phyloP scores from a whole-genome alignment of 2,329 filamentous ascomycete genomes.

The Coleophoma eucalyptorum region DNA sequence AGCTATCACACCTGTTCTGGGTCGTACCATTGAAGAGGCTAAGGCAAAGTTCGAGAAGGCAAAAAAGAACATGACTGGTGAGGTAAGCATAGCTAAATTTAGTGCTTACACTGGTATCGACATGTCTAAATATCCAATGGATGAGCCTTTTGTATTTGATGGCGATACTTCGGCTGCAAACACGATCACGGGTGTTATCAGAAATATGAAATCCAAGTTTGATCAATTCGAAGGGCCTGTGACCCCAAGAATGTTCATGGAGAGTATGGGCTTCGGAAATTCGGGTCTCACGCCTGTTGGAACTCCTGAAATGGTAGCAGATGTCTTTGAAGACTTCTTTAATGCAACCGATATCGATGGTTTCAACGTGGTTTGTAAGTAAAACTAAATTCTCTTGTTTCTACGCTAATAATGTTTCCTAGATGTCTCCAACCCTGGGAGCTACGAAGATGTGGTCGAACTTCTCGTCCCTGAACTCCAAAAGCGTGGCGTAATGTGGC shows the following conservation, averaged over 20 bases:
- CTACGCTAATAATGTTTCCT: background rate
- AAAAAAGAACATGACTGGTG: no score
- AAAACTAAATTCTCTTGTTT: background rate
- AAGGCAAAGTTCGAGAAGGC: slow-evolving; percentile 48
- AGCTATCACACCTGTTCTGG: slow-evolving; percentile 62
- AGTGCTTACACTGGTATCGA: no score
- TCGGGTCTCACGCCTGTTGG: background rate
- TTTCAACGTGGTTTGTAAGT: background rate
- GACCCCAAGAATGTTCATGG: background rate
- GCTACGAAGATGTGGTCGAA: slow-evolving; percentile 63
- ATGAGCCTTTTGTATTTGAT: no score
- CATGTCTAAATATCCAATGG: no score
- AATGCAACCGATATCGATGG: background rate
- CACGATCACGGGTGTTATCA: background rate
- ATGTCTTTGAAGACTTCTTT: background rate
- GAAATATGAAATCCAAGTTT: background rate
- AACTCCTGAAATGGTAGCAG: background rate
- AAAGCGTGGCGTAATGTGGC: slow-evolving; percentile 46
- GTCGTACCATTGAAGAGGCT: slow-evolving; percentile 62
- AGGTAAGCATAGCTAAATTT: no score
- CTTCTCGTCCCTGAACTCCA: slow-evolving; percentile 60
- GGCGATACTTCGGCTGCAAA: background rate
- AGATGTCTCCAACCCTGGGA: slow-evolving; percentile 61
- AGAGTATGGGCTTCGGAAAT: background rate
- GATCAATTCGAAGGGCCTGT: background rate